phyloP scores from a whole-genome alignment of 2,329 filamentous ascomycete species.

The Colletotrichum gloeosporioides region DNA sequence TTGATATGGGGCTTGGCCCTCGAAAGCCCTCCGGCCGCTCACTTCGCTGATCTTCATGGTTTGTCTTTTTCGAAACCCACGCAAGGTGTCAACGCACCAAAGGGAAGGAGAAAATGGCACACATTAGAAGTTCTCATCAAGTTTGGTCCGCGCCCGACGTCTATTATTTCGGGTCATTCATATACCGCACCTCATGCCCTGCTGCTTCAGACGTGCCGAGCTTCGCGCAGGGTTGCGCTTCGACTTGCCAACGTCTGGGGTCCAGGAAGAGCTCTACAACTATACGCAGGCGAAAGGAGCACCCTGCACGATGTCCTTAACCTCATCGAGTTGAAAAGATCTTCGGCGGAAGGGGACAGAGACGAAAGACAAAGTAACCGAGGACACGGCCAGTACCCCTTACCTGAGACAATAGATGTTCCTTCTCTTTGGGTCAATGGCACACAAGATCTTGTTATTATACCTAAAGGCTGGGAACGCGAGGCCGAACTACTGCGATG shows the following conservation, averaged over 20 bases:
- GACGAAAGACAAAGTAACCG: neutral
- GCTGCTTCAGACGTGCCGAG: neutral
- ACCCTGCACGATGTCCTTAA: neutral
- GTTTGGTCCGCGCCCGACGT: neutral
- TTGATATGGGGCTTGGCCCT: neutral
- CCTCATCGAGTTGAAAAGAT: neutral
- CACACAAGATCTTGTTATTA: neutral
- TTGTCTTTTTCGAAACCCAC: neutral
- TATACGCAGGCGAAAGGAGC: neutral
- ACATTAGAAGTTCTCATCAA: neutral
- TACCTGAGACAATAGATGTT: neutral
- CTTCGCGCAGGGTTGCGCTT: neutral
- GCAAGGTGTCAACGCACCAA: rapidly evolving
- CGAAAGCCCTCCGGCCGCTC: neutral
- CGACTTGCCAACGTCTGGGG: neutral
- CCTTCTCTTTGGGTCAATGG: neutral
- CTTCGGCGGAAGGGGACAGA: rapidly evolving
- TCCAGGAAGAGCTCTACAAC: neutral
- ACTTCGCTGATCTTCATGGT: neutral
- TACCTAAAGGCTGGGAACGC: neutral
- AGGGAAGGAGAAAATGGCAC: too few relatives aligned
- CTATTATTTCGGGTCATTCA: neutral
- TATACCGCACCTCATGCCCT: neutral
- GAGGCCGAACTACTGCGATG: neutral
- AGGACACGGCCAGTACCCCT: neutral